These are phyloP conservation scores for Mycena rosella DNA, from an alignment of 768 basidiomycete species.

Conservation along the genomic window DNA sequence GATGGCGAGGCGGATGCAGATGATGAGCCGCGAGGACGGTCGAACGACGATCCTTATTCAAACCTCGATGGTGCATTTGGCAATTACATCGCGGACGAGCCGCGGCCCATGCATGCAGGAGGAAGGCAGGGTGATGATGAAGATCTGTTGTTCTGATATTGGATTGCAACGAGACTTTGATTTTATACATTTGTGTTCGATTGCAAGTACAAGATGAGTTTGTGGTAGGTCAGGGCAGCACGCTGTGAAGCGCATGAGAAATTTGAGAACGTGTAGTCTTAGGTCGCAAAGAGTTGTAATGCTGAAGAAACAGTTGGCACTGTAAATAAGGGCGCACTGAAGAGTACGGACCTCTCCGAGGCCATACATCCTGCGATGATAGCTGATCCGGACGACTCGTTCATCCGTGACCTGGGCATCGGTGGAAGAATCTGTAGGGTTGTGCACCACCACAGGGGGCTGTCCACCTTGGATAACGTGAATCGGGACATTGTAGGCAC, in stretches of 20 bases:
- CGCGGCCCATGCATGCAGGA: conserved; percentile 68
- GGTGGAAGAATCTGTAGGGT: conserved; percentile 58
- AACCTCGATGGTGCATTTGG: conserved; percentile 84
- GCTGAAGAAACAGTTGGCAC: conserved; percentile 58
- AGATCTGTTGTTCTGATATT: conserved; percentile 72
- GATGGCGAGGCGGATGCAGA: conserved; percentile 58
- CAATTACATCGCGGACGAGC: conserved; percentile 79
- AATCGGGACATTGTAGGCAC: conserved; percentile 86
- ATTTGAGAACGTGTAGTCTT: conserved; percentile 48
- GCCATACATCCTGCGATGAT: conserved; percentile 94
- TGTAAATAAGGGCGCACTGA: neutral
- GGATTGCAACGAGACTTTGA: conserved; percentile 11
- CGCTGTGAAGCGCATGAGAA: conserved; percentile 43
- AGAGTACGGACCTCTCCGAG: conserved; percentile 84
- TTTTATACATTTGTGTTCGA: conserved; percentile 20
- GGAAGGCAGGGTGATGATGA: conserved; percentile 66
- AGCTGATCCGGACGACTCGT: conserved; percentile 80
- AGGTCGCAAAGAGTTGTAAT: conserved; percentile 89
- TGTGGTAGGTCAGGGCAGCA: conserved; percentile 33
- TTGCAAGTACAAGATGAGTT: conserved; percentile 13
- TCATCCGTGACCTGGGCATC: conserved; percentile 45
- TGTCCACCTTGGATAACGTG: conserved; percentile 89
- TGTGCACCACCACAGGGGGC: conserved; percentile 88
- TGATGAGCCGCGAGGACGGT: conserved; percentile 46
- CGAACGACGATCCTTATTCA: conserved; percentile 80